phyloP scores from a whole-genome alignment of 371 early-diverging fungal species.

The Mortierella sp. region DNA sequence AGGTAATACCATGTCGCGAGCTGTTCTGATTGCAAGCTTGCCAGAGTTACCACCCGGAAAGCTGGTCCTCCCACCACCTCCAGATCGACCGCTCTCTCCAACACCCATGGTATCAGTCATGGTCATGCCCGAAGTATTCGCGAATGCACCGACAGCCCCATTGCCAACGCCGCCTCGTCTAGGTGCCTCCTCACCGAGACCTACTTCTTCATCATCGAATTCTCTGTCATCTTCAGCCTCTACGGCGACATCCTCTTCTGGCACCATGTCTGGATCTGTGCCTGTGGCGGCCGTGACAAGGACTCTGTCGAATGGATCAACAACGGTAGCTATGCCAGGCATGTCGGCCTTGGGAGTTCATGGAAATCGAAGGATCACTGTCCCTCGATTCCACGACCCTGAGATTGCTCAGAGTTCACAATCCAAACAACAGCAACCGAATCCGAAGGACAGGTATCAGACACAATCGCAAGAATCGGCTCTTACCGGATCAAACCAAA shows the following conservation, averaged over 20 bases:
- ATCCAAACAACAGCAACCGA: background rate
- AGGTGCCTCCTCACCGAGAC: no score
- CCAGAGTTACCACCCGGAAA: no score
- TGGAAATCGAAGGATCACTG: constrained; percentile 28
- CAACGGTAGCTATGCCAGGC: background rate
- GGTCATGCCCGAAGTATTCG: no score
- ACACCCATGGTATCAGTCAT: background rate
- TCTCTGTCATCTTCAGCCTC: constrained; percentile 11
- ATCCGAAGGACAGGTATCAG: constrained; percentile 17
- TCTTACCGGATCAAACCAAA: background rate
- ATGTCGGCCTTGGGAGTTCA: no score
- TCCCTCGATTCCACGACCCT: constrained; percentile 47
- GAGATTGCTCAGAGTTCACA: constrained; percentile 19
- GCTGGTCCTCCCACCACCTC: no score
- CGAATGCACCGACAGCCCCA: no score
- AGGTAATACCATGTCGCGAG: no score
- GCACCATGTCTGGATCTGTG: no score
- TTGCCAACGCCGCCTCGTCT: no score
- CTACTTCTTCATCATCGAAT: no score
- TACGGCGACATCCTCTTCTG: constrained; percentile 27
- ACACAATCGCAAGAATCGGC: constrained; percentile 37
- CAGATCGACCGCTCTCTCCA: constrained; percentile 24
- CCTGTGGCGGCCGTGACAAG: constrained; percentile 12
- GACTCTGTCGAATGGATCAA: constrained; percentile 35
- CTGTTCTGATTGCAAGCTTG: no score